Evolutionary conservation across 345 rosid species (phyloP).

Genomic region (Gossypium stocksii): DNA sequence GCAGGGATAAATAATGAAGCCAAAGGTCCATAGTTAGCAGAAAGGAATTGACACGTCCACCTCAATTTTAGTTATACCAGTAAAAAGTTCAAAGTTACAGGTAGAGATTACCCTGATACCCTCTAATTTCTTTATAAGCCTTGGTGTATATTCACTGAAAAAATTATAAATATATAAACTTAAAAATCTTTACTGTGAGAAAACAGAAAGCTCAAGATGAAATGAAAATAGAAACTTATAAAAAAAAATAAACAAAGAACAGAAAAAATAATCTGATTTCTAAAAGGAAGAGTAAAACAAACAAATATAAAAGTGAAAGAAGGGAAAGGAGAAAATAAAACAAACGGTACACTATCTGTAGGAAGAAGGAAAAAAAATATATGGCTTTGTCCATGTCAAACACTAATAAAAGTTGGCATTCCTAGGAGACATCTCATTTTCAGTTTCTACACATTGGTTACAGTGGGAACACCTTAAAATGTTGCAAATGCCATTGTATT

Average conservation of each 20-base stretch:
- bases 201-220: conserved; percentile 17
- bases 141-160: conserved; percentile 91
- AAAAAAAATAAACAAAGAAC: background rate
- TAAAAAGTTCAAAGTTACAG: conserved; percentile 10
- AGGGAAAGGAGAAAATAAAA: background rate
- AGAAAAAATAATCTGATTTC: background rate
- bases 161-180: conserved; percentile 14
- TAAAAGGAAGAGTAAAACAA: background rate
- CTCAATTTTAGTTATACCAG: conserved; percentile 13
- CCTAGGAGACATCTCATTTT: background rate
- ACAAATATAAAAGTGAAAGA: background rate
- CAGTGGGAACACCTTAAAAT: background rate
- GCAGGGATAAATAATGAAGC: conserved; percentile 21
- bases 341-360: background rate
- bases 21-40: conserved; percentile 19
- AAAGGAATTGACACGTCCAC: conserved; percentile 8
- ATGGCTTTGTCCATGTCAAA: background rate
- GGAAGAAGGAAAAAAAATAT: background rate
- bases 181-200: background rate
- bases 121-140: conserved; percentile 83
- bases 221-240: conserved; percentile 2
- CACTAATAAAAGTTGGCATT: background rate
- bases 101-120: conserved; percentile 57
- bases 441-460: background rate
- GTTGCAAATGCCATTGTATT: background rate